Evolutionary conservation across 2,329 filamentous ascomycete genomes (phyloP).

Genomic region (Capronia epimyces): DNA sequence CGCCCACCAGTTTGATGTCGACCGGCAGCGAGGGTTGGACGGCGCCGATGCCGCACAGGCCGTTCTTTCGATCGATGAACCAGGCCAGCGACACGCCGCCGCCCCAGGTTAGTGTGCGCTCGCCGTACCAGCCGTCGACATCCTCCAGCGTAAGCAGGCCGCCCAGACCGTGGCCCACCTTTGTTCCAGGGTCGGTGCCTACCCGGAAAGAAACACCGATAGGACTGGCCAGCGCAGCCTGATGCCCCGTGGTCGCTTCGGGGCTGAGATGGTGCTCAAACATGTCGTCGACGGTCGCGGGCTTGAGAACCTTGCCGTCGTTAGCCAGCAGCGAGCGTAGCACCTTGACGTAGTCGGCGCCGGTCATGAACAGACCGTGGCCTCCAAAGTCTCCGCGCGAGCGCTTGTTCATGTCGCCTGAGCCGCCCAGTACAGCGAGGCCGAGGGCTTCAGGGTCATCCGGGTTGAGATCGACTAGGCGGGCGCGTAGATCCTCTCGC

Average conservation of each 20-base stretch:
- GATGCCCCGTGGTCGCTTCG: conserved; percentile 29
- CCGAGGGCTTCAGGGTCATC: conserved; percentile 35
- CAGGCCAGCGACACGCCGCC: conserved; percentile 45
- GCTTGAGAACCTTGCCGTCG: conserved; percentile 36
- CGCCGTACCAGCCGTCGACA: conserved; percentile 42
- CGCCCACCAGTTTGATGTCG: conserved; percentile 26
- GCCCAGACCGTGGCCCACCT: conserved; percentile 40
- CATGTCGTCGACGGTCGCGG: conserved; percentile 27
- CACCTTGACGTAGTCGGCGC: conserved; percentile 31
- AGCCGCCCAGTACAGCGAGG: conserved; percentile 35
- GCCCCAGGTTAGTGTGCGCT: conserved; percentile 44
- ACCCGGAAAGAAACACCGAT: conserved; percentile 37
- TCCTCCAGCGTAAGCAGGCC: conserved; percentile 41
- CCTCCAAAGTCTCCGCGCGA: conserved; percentile 42
- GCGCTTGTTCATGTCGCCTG: conserved; percentile 23
- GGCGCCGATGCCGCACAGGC: conserved; percentile 42
- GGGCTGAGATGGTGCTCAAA: conserved; percentile 31
- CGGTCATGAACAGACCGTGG: conserved; percentile 39
- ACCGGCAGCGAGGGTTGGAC: conserved; percentile 39
- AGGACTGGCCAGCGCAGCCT: conserved; percentile 33
- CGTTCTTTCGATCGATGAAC: conserved; percentile 48
- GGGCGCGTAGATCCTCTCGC: conserved; percentile 34
- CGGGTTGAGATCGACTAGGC: conserved; percentile 38
- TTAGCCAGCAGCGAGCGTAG: conserved; percentile 37
- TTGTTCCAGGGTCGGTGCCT: conserved; percentile 32